phyloP scores from a whole-genome alignment of 139 green algal species.

The Picochlorum sp. region DNA sequence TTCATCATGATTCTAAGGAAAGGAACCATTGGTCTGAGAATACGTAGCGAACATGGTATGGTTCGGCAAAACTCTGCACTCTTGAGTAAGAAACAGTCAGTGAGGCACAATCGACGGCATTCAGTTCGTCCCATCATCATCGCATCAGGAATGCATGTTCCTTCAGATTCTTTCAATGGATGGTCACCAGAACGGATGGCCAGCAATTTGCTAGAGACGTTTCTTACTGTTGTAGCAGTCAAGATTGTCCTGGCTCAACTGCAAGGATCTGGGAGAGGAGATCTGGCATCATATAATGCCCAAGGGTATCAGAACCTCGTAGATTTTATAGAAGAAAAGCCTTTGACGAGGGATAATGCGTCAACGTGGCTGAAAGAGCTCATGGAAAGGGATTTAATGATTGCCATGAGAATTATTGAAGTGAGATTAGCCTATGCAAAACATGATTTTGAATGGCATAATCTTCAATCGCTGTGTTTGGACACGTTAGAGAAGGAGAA shows the following conservation, averaged over 20 bases:
- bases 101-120: too few species aligned
- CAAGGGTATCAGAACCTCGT: slow-evolving; percentile 11
- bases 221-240: slow-evolving; percentile 64
- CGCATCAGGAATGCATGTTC: neutral
- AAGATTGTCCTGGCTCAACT: slow-evolving; percentile 61
- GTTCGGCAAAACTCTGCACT: too few species aligned
- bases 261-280: slow-evolving; percentile 50
- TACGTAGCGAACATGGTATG: too few species aligned
- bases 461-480: slow-evolving; percentile 32
- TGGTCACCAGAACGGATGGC: slow-evolving; percentile 58
- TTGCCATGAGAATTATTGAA: slow-evolving; percentile 59
- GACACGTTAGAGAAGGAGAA: slow-evolving; percentile 40
- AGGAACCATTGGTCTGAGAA: too few species aligned
- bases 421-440: slow-evolving; percentile 57
- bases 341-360: slow-evolving; percentile 6
- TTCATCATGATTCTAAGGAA: too few species aligned
- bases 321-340: slow-evolving; percentile 27
- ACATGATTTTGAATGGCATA: slow-evolving; percentile 79
- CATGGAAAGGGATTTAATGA: slow-evolving; percentile 22
- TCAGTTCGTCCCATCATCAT: too few species aligned
- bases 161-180: slow-evolving; percentile 53
- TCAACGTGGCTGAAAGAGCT: slow-evolving; percentile 23
- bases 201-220: slow-evolving; percentile 38
- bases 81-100: too few species aligned
- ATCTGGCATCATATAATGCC: slow-evolving; percentile 47